These are phyloP conservation scores for Boletus coccyginus DNA, from an alignment of 768 basidiomycete genomes.

Conservation along the genomic window DNA sequence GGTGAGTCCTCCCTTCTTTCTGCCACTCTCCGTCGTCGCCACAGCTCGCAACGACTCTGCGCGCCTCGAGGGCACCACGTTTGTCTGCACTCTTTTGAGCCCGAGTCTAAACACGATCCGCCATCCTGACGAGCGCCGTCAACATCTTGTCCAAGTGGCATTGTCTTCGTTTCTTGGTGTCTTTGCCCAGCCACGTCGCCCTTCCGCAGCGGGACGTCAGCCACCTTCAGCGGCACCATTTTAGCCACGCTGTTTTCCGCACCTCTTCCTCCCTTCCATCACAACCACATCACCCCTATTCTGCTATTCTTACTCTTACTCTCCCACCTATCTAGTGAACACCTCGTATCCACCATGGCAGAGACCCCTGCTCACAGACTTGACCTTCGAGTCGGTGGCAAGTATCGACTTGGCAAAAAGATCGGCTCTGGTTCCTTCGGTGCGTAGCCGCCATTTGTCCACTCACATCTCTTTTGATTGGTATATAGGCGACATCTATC, in stretches of 20 bases:
- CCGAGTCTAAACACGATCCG: neutral
- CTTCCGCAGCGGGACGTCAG: conserved; percentile 24
- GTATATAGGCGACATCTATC: conserved; percentile 89
- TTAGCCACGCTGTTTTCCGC: conserved; percentile 30
- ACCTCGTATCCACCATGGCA: conserved; percentile 52
- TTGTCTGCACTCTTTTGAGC: conserved; percentile 9
- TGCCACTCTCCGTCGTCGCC: conserved; percentile 2
- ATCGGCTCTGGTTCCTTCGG: conserved; percentile 98
- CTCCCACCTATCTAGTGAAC: conserved; percentile 10
- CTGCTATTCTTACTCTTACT: conserved; percentile 11
- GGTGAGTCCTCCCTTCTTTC: conserved; percentile 22
- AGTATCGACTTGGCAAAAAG: conserved; percentile 99
- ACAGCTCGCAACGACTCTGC: conserved; percentile 9
- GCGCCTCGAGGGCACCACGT: conserved; percentile 34
- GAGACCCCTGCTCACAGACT: conserved; percentile 70
- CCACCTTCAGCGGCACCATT: conserved; percentile 36
- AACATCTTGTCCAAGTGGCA: neutral
- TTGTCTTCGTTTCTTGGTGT: neutral
- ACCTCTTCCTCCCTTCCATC: conserved; percentile 26
- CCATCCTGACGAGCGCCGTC: conserved; percentile 2
- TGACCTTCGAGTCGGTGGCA: conserved; percentile 87
- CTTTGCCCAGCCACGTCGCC: neutral
- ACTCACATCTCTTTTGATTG: conserved; percentile 7
- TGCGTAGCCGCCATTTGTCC: conserved; percentile 39
- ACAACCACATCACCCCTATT: conserved; percentile 10